Percentiles rank a stretch among this genome's conserved stretches.
These are phyloP conservation scores for Sugiyamaella japonica DNA, from an alignment of 1,139 yeast genomes.

Conservation along the genomic window DNA sequence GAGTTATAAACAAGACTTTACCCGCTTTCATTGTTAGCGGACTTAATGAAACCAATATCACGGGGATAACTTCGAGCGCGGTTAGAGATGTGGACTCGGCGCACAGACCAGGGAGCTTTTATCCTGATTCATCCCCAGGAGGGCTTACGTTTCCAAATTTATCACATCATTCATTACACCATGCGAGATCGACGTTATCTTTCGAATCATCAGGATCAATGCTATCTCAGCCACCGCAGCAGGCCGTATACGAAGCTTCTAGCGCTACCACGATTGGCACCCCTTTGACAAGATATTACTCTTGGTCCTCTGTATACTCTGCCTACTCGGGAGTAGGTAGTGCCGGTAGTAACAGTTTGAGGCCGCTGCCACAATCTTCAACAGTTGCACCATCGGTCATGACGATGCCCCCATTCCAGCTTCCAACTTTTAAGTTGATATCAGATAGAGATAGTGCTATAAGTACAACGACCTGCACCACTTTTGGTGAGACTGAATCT, in stretches of 20 bases:
- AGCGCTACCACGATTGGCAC: not conserved
- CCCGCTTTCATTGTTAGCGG: constrained; percentile 24
- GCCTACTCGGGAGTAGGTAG: constrained; percentile 18
- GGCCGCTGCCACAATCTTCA: not conserved
- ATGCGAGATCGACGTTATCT: constrained; percentile 18
- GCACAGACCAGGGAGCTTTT: not conserved
- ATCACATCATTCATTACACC: constrained; percentile 20
- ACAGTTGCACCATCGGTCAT: not conserved
- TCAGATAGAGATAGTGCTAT: constrained; percentile 11
- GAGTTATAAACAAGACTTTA: constrained; percentile 24
- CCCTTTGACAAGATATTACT: constrained; percentile 17
- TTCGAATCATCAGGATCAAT: constrained; percentile 10
- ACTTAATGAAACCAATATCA: constrained; percentile 9
- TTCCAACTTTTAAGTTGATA: not conserved
- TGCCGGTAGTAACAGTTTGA: not conserved
- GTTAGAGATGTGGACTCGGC: not conserved
- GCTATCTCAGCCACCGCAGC: not conserved
- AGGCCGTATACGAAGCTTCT: not conserved
- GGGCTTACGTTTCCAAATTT: constrained; percentile 18
- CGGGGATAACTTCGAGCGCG: not conserved
- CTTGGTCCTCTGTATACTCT: constrained; percentile 27
- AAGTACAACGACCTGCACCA: not conserved
- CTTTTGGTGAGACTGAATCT: constrained; percentile 29
- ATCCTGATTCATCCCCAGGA: not conserved
- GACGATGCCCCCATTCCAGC: not conserved